phyloP scores from a whole-genome alignment of 129 eudicot genomes.

The Tanacetum coccineum region DNA sequence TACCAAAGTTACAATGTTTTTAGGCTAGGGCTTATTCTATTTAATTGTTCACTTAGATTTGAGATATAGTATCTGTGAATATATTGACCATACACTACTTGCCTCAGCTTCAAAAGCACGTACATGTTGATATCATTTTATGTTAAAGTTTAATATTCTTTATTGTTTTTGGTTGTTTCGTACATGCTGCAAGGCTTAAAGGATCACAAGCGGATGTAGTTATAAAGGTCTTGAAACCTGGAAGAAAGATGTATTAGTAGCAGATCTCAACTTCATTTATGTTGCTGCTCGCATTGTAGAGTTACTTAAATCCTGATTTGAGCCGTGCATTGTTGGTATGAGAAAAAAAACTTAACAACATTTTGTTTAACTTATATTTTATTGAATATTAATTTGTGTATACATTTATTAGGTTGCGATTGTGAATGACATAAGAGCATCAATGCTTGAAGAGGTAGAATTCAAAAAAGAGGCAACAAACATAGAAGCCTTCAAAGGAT shows the following conservation, averaged over 20 bases:
- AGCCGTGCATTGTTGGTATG: slow-evolving; percentile 89
- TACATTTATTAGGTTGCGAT: slow-evolving; percentile 71
- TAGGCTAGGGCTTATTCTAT: too few relatives aligned
- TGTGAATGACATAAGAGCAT: slow-evolving; percentile 89
- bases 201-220: slow-evolving; percentile 89
- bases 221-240: slow-evolving; percentile 92
- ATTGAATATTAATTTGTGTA: neutral
- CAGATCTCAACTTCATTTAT: slow-evolving; percentile 93
- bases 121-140: slow-evolving; percentile 50
- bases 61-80: slow-evolving; percentile 75
- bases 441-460: slow-evolving; percentile 99
- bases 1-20: slow-evolving; percentile 36
- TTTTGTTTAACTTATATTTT: neutral
- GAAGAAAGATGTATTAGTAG: slow-evolving; percentile 92
- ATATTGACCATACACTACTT: slow-evolving; percentile 84
- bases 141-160: neutral
- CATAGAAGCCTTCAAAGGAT: slow-evolving; percentile 78
- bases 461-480: slow-evolving; percentile 91
- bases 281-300: slow-evolving; percentile 92
- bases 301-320: slow-evolving; percentile 87
- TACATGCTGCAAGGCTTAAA: slow-evolving; percentile 92
- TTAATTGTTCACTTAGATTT: too few relatives aligned
- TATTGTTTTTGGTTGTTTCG: too few relatives aligned
- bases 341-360: neutral
- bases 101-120: slow-evolving; percentile 98